These are phyloP conservation scores for Pulveroboletus frians DNA, from an alignment of 768 basidiomycete species.

Conservation along the genomic window DNA sequence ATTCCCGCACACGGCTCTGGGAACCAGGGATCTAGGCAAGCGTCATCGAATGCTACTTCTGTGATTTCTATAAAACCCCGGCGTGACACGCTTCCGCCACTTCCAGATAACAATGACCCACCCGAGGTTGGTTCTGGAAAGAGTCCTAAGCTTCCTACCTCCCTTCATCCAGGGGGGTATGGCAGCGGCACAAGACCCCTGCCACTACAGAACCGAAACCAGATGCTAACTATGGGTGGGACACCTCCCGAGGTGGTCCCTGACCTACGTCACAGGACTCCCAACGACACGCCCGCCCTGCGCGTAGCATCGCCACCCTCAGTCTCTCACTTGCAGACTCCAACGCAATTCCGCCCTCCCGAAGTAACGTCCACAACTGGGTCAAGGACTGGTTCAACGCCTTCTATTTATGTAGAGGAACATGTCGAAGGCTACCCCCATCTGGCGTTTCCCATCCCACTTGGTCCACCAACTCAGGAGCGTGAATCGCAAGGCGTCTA, in stretches of 20 bases:
- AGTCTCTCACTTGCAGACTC: conserved; percentile 7
- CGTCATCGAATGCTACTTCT: conserved; percentile 1
- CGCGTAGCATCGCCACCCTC: conserved; percentile 3
- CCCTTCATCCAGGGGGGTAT: conserved; percentile 40
- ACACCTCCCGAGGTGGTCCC: conserved; percentile 8
- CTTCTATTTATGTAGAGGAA: conserved; percentile 19
- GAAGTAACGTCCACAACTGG: neutral
- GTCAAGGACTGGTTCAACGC: conserved; percentile 1
- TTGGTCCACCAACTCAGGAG: neutral
- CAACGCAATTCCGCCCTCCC: conserved; percentile 4
- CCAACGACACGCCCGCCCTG: conserved; percentile 13
- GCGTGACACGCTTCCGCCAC: conserved; percentile 37
- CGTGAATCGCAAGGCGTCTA: neutral
- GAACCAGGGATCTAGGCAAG: conserved; percentile 7
- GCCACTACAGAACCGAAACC: conserved; percentile 13
- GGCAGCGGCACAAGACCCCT: conserved; percentile 16
- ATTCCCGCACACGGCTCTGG: conserved; percentile 16
- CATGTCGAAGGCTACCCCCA: neutral
- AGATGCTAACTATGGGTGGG: conserved; percentile 6
- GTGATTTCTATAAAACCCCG: conserved; percentile 12
- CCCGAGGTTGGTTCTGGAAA: conserved; percentile 20
- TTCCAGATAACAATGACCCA: conserved; percentile 29
- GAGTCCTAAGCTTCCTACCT: conserved; percentile 31
- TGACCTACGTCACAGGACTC: conserved; percentile 2
- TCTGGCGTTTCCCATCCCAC: conserved; percentile 5